Base-by-base conservation (phyloP, 2,329 filamentous ascomycete genomes). In the Fusarium zealandicum region DNA sequence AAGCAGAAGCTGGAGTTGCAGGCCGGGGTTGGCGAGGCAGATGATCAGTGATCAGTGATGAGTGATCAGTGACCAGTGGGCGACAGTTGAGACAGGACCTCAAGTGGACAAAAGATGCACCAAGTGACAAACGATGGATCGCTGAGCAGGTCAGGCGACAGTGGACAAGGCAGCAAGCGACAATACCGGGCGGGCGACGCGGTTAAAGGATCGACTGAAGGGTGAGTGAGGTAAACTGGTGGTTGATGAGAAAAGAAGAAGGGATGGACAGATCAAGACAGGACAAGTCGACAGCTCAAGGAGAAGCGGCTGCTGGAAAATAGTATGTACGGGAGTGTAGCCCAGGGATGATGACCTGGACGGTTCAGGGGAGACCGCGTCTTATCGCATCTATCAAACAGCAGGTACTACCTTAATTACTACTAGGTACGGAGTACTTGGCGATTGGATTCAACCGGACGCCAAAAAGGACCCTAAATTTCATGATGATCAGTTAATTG, bases 401-500 rank as follows among this genome's bases (percentile, higher is more conserved):
- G 40, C 42, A 12, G n/a, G n/a, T n/a, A n/a, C n/a, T n/a, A n/a
- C n/a, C n/a, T n/a, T n/a, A n/a, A n/a, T n/a, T n/a, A n/a, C n/a
- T n/a, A n/a, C n/a, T n/a, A n/a, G n/a, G n/a, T 25, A 25, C 7
- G 22, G 20, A 22, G 20, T 22, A 22, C 5, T 22, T 22, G 7
- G 5, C 4, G 20, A 22, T 4, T 9, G 9, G 30, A 31, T 41
- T 25, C 25, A 31, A 51, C 58, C 37, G 44, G 54, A 37, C 45
- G 49, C 28, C 42, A 25, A 20, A 18, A 36, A 22, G 43, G 22
- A 17, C 33, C 44, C 35, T 32, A 45, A 55, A 46, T 30, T 56
- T 59, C 58, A 62, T 61, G 58, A 62, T 62, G 45, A 61, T 61
- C 59, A 63, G 45, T 38, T 44, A 62, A 54, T 62, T 56, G 50